Base-by-base conservation (phyloP, 2,329 filamentous ascomycete genomes). In the Ophiocordyceps camponoti-leonardi region DNA sequence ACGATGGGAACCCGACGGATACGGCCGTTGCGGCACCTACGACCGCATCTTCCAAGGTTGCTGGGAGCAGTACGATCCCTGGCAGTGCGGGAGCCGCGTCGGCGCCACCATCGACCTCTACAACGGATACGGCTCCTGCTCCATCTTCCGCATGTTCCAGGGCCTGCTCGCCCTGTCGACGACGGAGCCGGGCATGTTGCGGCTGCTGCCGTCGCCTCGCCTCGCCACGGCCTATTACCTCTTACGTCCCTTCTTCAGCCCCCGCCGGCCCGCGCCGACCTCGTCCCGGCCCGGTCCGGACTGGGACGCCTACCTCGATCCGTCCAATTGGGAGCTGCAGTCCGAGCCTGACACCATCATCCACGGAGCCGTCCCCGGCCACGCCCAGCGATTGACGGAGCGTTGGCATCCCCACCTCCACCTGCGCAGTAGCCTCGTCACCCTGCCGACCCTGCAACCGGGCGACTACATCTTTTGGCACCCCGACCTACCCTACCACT, bases 201-300 rank as follows among this genome's bases (percentile, higher is more conserved):
- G 81, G 0, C 64, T 92, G 14, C 70, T 81, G 18, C 79, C 88
- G 1, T 86, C 85, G 50, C 84, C 85, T 0, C 70, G 72, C 45
- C 74, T 83, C 46, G 79, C 83, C 16, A 88, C 83, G 0, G 80
- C 83, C 2, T 92, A 92, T 61, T 81, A 79, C 51, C 71, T 92
- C 0, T 71, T 92, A 2, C 65, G 72, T 2, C 72, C 71, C 5
- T 74, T 75, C 55, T 75, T 75, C 58, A 63, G 62, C 44, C 61
- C 70, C 19, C 66, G 62, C 49, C 63, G 54, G 8, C 61, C 63
- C 3, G 59, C 66, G 4, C 69, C 70, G 0, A 60, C 62, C 23
- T 47, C 46, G 6, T 6, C 33, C n/a, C 61, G 58, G 44, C 54
- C 55, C 16, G 65, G 65, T 5, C 61, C 58, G 12, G 65, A 65